Evolutionary conservation across 2,329 filamentous ascomycete species (phyloP), one percentile per base, ranked within the genome.

Genomic region (Xylariaceae sp.): DNA sequence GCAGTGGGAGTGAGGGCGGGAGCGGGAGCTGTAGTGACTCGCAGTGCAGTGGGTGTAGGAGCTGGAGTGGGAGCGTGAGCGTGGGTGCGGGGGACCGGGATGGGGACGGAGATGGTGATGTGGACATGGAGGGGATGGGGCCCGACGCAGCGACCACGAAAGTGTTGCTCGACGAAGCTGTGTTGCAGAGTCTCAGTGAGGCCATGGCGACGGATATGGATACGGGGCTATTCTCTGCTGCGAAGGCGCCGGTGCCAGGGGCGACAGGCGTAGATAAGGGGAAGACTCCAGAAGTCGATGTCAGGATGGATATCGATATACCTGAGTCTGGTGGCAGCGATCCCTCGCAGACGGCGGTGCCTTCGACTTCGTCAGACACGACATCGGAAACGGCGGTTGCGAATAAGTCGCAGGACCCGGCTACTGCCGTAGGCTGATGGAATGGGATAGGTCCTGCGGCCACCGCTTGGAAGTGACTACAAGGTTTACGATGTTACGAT

Each of bases 11-110:
- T 9, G 52, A 56, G 37, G 50, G 42, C 34, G 67, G 63, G 34
- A 69, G 64, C 47, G 69, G 66, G 35, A 69, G 64, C 42, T 35
- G 33, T 17, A 35, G 33, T 17, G 53, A 32, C 15, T n/a, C 13
- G 13, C 30, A 32, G 30, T 35, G 33, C 15, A 35, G 33, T 17
- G 53, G 56, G 36, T 59, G 55, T 11, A 51, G 56, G 37, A 47
- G 44, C 28, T 61, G 63, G 33, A 60, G 57, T 9, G 63, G 57
- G 12, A 57, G 55, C 34, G 54, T 47, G 9, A 55, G 50, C 29
- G 47, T 45, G 19, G 33, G 24, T 15, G 26, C 9, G 29, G 32
- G 52, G 44, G 11, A 50, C 41, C 30, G 44, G 43, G 15, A 49
- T 26, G 42, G 38, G 7, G 38, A 39, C 34, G 22, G 42, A 37